Conservation (phyloP, 2,329 filamentous ascomycete species). For the Fusarium tuaranense region DNA sequence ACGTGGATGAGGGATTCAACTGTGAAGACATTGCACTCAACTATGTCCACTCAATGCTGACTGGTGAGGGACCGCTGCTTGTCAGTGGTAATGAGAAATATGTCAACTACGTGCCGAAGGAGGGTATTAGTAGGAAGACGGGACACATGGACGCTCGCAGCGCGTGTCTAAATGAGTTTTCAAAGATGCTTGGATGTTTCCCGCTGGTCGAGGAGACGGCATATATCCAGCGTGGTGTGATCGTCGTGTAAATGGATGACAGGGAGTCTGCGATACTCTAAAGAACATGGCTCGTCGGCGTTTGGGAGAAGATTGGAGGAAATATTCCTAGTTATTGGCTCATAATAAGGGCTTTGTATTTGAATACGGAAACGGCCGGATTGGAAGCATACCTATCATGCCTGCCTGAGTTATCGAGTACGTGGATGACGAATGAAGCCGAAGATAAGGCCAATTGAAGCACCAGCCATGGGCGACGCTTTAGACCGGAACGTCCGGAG, state of each 20-base stretch:
- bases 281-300: background rate
- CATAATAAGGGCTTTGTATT: background rate
- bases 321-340: background rate
- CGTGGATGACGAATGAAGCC: background rate
- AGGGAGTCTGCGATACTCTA: background rate
- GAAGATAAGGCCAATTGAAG: background rate
- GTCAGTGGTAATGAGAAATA: slow-evolving; percentile 50
- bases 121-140: slow-evolving; percentile 49
- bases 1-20: slow-evolving; percentile 54
- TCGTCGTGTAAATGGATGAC: slow-evolving; percentile 37
- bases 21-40: slow-evolving; percentile 57
- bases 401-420: too few species aligned
- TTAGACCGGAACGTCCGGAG: background rate
- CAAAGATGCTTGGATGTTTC: slow-evolving; percentile 50
- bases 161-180: slow-evolving; percentile 51
- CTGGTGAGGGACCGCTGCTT: slow-evolving; percentile 49
- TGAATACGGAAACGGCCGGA: background rate
- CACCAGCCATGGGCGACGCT: background rate
- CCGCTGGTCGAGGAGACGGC: slow-evolving; percentile 49
- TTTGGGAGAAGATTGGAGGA: background rate
- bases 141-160: slow-evolving; percentile 50
- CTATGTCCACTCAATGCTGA: slow-evolving; percentile 50
- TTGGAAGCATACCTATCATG: background rate
- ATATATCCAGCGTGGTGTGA: slow-evolving; percentile 49
- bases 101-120: slow-evolving; percentile 46